Evolutionary conservation across 768 basidiomycete genomes (phyloP).

Genomic region (Cubamyces sp.): DNA sequence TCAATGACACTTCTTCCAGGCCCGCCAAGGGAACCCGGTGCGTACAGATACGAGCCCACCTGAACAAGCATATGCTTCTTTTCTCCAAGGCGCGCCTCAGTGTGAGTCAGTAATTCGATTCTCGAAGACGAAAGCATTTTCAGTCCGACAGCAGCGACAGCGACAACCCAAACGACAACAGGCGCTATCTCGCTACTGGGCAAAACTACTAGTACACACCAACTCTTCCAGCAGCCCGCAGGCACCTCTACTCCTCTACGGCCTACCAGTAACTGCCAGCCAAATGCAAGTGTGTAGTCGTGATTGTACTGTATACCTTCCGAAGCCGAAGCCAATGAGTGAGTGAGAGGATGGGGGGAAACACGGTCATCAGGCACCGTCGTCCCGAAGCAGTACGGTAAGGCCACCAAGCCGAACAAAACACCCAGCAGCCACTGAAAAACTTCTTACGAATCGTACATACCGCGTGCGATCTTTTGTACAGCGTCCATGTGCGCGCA

Average conservation of each 20-base stretch:
- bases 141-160: conserved; percentile 3
- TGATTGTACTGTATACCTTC: conserved; percentile 7
- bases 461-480: conserved; percentile 2
- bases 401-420: neutral
- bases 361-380: too few relatives aligned
- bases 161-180: neutral
- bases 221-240: neutral
- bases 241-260: neutral
- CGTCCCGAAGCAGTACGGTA: too few relatives aligned
- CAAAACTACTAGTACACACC: conserved; percentile 7
- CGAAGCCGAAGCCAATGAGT: neutral
- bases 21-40: too few relatives aligned
- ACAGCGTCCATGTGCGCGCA: conserved; percentile 13
- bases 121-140: conserved; percentile 10
- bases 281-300: conserved; percentile 3
- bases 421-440: neutral
- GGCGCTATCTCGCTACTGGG: neutral
- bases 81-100: too few relatives aligned
- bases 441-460: conserved; percentile 10
- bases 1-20: too few relatives aligned
- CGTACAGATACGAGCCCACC: too few relatives aligned
- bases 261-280: neutral
- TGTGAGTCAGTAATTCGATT: too few relatives aligned
- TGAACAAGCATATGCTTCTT: too few relatives aligned
- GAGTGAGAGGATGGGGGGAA: too few relatives aligned